Base-by-base conservation (phyloP, 2,329 filamentous ascomycete genomes). In the Diaporthe sp. region DNA sequence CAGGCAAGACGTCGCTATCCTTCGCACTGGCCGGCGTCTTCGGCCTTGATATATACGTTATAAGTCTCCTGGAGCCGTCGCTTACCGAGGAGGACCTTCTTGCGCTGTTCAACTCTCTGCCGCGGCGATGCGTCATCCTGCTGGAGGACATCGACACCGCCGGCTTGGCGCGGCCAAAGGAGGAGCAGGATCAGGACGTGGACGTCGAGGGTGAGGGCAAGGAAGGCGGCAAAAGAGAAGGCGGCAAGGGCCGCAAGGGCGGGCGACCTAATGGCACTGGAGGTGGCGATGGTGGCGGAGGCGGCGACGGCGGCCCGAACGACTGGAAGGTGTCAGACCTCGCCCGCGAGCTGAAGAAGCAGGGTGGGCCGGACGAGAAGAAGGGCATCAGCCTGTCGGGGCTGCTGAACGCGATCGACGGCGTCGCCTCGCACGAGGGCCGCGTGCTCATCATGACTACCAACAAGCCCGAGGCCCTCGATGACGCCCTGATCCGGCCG, bases 371-470 rank as follows among this genome's bases (percentile, higher is more conserved):
- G 60, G 83, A 85, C 74, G 85, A 85, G 42, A 84, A 85, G 77
- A 84, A 84, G 76, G 83, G 88, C n/a, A 94, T 96, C 78, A 94
- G 93, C 0, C 88, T 97, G 2, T 94, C 94, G 0, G 94, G 94
- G 0, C 88, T 97, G 1, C 88, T 97, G 71, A 97, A 97, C 83
- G 93, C 93, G 75, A 95, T 97, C 76, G 94, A 97, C 80, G 94
- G 95, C 73, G 94, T 95, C 1, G 93, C 93, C 1, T 94, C 92
- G 4, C 93, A 94, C 79, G 94, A 96, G 84, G 94, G 94, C 37
- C 90, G 94, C 61, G 90, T 96, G 17, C 88, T 96, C 25, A 92
- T 96, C 84, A 95, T 96, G 93, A 96, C 94, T 0, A 95, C 93
- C 44, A 97, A 96, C 83, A 90, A 91, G 76, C 92, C 93, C 3